phyloP scores from a whole-genome alignment of 495 filamentous ascomycete species.

The Cercophora scortea region DNA sequence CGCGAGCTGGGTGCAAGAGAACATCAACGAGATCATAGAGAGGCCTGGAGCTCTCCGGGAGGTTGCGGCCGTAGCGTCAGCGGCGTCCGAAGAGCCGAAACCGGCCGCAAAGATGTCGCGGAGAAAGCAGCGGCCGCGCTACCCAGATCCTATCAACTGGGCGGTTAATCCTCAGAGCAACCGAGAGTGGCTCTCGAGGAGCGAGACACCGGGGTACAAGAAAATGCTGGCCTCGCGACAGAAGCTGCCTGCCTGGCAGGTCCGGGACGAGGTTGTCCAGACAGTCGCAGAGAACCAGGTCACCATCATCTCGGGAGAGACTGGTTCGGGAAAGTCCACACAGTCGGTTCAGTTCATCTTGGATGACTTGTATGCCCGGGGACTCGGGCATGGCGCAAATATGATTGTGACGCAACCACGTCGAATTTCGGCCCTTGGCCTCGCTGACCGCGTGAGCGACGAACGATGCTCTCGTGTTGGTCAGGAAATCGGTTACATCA shows the following conservation, averaged over 20 bases:
- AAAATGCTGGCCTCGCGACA: slow-evolving; percentile 63
- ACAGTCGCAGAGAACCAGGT: slow-evolving; percentile 72
- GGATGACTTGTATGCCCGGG: slow-evolving; percentile 76
- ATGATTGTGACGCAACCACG: slow-evolving; percentile 95
- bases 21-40: slow-evolving; percentile 67
- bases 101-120: slow-evolving; percentile 12
- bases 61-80: slow-evolving; percentile 61
- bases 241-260: slow-evolving; percentile 80
- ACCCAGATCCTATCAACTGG: slow-evolving; percentile 44
- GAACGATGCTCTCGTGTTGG: slow-evolving; percentile 78
- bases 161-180: slow-evolving; percentile 29
- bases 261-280: slow-evolving; percentile 64
- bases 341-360: slow-evolving; percentile 95
- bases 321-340: slow-evolving; percentile 93
- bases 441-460: slow-evolving; percentile 90
- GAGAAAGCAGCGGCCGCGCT: slow-evolving; percentile 34
- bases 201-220: slow-evolving; percentile 49
- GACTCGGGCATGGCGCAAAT: slow-evolving; percentile 70
- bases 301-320: slow-evolving; percentile 94
- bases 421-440: slow-evolving; percentile 85
- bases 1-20: slow-evolving; percentile 79
- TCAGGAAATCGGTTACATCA: slow-evolving; percentile 88
- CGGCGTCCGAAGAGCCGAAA: slow-evolving; percentile 41
- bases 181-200: slow-evolving; percentile 38
- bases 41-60: slow-evolving; percentile 76